Base-by-base conservation (phyloP, 1,139 yeast species). In the Lizanozyma gosingica region DNA sequence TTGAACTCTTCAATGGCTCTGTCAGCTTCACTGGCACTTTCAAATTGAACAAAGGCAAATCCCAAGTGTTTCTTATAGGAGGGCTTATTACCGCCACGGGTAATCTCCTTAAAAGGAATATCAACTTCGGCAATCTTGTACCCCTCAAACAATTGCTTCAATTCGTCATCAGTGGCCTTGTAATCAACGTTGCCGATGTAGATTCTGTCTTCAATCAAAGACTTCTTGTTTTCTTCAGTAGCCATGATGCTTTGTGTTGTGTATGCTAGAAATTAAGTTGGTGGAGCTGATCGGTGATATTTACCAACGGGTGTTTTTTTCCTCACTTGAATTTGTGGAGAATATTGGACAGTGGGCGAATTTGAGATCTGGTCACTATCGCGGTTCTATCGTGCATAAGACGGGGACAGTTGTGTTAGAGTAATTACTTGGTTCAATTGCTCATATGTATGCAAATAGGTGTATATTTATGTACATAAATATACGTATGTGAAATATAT, bases 181-280 rank as follows among this genome's bases (percentile, higher is more conserved):
- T 63, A 76, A 51, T 71, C 71, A 44, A 78, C 68, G 51, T 78
- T 77, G 42, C 76, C 73, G 43, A 78, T 63, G 50, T 72, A 73
- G 17, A 71, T 22, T 22, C 29, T 22, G 29, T 22, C 11, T 22
- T 22, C 9, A 22, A 22, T 22, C 11, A 22, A 6, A 22, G 11
- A 6, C 29, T 11, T 22, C 29, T 22, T 22, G 29, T 22, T 22
- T 22, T 22, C 29, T 22, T 22, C 9, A 22, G 29, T 6, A 6
- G 29, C 11, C 29, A 22, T 22, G 29, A 22, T 22, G 29, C 29
- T 22, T 22, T 22, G 6, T 22, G 29, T 22, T 22, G 6, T 22
- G 29, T 22, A 22, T 22, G 29, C 11, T 22, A n/a, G n/a, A n/a
- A n/a, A n/a, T n/a, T n/a, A n/a, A n/a, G n/a, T n/a, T n/a, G n/a